These are phyloP conservation scores for Eutrema heterophyllum DNA, from an alignment of 345 rosid species.

Conservation along the genomic window DNA sequence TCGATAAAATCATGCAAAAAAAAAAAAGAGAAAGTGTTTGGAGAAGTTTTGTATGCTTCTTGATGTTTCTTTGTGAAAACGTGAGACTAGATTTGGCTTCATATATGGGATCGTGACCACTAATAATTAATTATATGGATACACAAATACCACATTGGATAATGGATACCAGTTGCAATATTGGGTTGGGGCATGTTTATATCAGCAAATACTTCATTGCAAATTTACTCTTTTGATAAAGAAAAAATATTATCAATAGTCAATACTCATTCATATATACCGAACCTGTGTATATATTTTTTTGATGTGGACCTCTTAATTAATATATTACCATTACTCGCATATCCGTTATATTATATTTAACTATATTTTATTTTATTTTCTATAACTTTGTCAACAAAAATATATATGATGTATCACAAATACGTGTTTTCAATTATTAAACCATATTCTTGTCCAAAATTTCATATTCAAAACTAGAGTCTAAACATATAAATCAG, in stretches of 20 bases:
- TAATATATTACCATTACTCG: neutral
- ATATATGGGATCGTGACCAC: slow-evolving; percentile 27
- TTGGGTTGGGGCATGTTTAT: neutral
- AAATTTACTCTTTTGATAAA: slow-evolving; percentile 1
- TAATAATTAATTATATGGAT: slow-evolving; percentile 12
- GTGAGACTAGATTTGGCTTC: slow-evolving; percentile 33
- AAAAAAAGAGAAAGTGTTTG: neutral
- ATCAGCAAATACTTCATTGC: neutral
- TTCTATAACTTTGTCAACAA: too few species aligned
- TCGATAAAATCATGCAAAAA: slow-evolving; percentile 5
- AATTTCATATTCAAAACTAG: too few species aligned
- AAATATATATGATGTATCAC: too few species aligned
- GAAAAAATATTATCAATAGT: neutral
- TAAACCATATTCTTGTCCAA: too few species aligned
- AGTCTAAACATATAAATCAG: neutral
- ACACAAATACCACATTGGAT: slow-evolving; percentile 31
- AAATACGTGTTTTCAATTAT: too few species aligned
- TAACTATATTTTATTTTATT: too few species aligned
- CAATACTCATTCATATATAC: neutral
- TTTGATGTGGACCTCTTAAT: too few species aligned
- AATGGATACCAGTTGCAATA: slow-evolving; percentile 27
- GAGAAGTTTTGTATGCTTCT: slow-evolving; percentile 28
- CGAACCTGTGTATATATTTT: neutral
- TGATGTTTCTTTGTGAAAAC: slow-evolving; percentile 22
- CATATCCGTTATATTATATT: too few species aligned